Conservation (phyloP, 148 eudicot species). For the Rheum nobile region DNA sequence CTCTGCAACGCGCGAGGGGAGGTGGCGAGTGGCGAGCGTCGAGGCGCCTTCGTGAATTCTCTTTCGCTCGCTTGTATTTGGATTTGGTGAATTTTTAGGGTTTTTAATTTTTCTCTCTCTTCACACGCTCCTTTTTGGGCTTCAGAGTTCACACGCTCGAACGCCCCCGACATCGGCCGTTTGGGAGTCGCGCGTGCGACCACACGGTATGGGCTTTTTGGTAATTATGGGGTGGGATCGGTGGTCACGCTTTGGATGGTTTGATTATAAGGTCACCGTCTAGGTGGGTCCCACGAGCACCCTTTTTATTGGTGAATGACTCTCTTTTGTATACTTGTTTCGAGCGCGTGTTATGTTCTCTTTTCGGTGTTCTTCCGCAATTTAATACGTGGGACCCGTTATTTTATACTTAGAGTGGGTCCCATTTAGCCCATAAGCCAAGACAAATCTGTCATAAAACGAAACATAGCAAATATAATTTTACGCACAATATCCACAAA, state of each 20-base stretch:
- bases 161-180: neutral
- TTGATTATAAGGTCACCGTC: conserved; percentile 5
- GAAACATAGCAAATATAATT: no score
- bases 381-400: neutral
- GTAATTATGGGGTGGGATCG: neutral
- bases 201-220: neutral
- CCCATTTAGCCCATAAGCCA: no score
- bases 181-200: conserved; percentile 8
- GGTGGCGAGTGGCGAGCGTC: conserved; percentile 36
- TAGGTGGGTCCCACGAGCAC: neutral
- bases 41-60: neutral
- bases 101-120: conserved; percentile 12
- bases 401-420: neutral
- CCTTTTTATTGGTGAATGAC: neutral
- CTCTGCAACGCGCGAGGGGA: conserved; percentile 48
- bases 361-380: neutral
- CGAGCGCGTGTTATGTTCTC: neutral
- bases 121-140: conserved; percentile 16
- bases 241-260: conserved; percentile 3
- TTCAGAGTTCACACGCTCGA: conserved; percentile 13
- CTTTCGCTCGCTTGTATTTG: conserved; percentile 1
- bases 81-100: conserved; percentile 17
- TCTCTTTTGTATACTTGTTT: neutral
- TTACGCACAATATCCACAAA: no score
- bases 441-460: no score